Percentiles rank a stretch among this genome's conserved stretches.
Evolutionary conservation across 2,329 filamentous ascomycete species (phyloP).

Genomic region (Trichoderma afroharzianum): DNA sequence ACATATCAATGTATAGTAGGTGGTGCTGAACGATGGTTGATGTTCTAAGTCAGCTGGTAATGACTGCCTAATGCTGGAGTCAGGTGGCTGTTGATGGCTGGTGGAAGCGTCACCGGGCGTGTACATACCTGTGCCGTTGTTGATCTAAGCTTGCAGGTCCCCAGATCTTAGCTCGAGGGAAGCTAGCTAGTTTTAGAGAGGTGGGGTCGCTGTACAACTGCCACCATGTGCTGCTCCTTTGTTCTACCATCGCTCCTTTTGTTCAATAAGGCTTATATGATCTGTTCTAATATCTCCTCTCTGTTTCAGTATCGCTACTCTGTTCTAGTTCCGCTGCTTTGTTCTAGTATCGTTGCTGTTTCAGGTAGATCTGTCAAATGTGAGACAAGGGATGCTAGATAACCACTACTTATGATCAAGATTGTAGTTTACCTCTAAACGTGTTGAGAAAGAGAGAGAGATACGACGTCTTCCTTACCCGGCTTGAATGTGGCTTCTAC

Average conservation of each 20-base stretch:
- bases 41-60: neutral
- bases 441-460: too few species aligned
- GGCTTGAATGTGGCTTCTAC: too few species aligned
- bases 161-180: slow-evolving; percentile 1
- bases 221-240: neutral
- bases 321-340: neutral
- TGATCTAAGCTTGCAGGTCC: slow-evolving; percentile 2
- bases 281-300: neutral
- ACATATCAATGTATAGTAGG: neutral
- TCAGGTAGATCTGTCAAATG: neutral
- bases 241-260: too few species aligned
- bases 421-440: too few species aligned
- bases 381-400: neutral
- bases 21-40: neutral
- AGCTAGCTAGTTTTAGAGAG: neutral
- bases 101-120: neutral
- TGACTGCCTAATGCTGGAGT: neutral
- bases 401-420: too few species aligned
- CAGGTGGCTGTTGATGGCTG: slow-evolving; percentile 10
- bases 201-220: neutral
- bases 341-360: neutral
- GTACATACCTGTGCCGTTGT: neutral
- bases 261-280: too few species aligned
- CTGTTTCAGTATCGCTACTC: neutral
- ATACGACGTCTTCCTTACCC: too few species aligned